These are phyloP conservation scores for Sphenostylis stenocarpa DNA, from an alignment of 306 rosid genomes.

Conservation along the genomic window DNA sequence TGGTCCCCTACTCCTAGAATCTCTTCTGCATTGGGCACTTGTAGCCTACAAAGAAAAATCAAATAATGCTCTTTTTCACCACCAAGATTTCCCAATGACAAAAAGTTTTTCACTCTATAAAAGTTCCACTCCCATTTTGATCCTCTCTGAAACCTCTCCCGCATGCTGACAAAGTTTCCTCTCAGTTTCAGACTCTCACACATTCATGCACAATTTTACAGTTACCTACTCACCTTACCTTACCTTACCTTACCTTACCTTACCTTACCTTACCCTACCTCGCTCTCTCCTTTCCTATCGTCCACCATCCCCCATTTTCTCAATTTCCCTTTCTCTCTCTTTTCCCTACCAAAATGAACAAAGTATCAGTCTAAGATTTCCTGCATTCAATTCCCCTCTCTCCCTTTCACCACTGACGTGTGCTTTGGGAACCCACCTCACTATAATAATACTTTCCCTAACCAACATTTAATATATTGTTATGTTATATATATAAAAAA, in stretches of 20 bases:
- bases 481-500: background rate
- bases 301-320: background rate
- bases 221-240: background rate
- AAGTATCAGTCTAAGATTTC: constrained; percentile 43
- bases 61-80: constrained; percentile 30
- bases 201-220: constrained; percentile 19
- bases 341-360: constrained; percentile 35
- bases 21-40: constrained; percentile 45
- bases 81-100: constrained; percentile 28
- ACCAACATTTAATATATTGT: background rate
- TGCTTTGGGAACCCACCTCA: constrained; percentile 68
- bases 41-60: constrained; percentile 28
- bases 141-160: constrained; percentile 33
- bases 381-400: constrained; percentile 56
- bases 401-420: constrained; percentile 66
- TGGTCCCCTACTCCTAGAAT: constrained; percentile 38
- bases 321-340: background rate
- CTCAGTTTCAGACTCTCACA: constrained; percentile 19
- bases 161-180: constrained; percentile 35
- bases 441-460: constrained; percentile 33
- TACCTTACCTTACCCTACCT: too few species aligned
- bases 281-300: too few species aligned
- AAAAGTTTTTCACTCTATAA: constrained; percentile 21
- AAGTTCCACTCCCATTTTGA: constrained; percentile 19
- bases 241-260: background rate